phyloP scores from a whole-genome alignment of 768 basidiomycete species.

The Mrakia hoshinonis region DNA sequence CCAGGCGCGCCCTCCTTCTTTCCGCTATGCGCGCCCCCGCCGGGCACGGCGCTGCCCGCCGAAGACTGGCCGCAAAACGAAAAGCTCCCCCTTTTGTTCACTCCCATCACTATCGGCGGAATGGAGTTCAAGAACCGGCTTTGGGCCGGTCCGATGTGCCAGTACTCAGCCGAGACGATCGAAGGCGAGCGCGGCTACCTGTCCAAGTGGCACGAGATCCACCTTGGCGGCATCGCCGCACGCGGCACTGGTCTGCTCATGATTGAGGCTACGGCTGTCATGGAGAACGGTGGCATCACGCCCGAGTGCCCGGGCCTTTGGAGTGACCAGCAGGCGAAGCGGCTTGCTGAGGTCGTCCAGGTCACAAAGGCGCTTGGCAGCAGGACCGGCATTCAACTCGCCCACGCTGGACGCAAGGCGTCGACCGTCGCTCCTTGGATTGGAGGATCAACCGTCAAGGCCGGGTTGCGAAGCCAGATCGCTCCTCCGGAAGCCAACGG shows the following conservation, averaged over 20 bases:
- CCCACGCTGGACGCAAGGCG: conserved; percentile 73
- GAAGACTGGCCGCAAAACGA: conserved; percentile 48
- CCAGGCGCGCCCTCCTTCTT: conserved; percentile 15
- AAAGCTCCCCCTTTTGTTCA: conserved; percentile 47
- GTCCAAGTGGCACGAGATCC: conserved; percentile 78
- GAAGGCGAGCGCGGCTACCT: conserved; percentile 50
- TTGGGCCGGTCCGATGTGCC: conserved; percentile 73
- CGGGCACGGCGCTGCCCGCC: conserved; percentile 29
- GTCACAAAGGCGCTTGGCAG: conserved; percentile 63
- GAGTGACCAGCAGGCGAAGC: conserved; percentile 57
- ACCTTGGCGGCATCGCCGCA: conserved; percentile 61
- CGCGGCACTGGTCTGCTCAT: conserved; percentile 62
- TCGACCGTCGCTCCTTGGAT: conserved; percentile 65
- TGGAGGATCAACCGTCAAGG: conserved; percentile 11
- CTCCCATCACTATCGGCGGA: conserved; percentile 54
- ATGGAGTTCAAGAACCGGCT: conserved; percentile 66
- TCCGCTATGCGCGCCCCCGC: conserved; percentile 8
- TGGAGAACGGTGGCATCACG: conserved; percentile 47
- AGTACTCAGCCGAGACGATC: conserved; percentile 56
- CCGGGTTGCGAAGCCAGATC: conserved; percentile 10
- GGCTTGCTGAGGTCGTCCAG: conserved; percentile 51
- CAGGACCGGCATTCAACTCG: conserved; percentile 68
- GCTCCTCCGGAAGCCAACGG: conserved; percentile 14
- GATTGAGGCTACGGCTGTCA: conserved; percentile 67
- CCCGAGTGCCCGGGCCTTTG: conserved; percentile 51